A percentile compares a stretch with the other conserved stretches of the same genome.
Conservation (phyloP, 83 land plant genomes). For the Isoetes engelmannii region DNA sequence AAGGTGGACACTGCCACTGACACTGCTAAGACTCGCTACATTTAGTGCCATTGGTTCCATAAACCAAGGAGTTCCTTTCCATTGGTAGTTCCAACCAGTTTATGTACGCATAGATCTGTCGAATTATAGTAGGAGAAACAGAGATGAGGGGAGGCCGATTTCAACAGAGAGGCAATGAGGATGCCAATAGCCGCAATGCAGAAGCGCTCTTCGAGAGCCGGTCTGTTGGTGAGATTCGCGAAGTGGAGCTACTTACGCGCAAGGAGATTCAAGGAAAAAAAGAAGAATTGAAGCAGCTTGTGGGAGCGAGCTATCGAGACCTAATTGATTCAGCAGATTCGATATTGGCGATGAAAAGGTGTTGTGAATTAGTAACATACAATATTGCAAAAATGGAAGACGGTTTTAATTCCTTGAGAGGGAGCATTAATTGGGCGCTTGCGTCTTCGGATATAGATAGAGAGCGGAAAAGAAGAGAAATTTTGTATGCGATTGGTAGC, state of each 20-base stretch:
- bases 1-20: no score
- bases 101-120: no score
- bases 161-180: slow-evolving; percentile 25
- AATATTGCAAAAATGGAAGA: slow-evolving; percentile 48
- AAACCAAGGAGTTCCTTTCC: no score
- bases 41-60: no score
- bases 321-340: slow-evolving; percentile 97
- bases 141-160: slow-evolving; percentile 26
- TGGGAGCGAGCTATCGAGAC: slow-evolving; percentile 91
- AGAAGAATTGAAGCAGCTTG: slow-evolving; percentile 90
- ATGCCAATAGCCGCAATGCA: slow-evolving; percentile 53
- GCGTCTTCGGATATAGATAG: slow-evolving; percentile 16
- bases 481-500: slow-evolving; percentile 55
- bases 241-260: slow-evolving; percentile 63
- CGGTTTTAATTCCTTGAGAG: slow-evolving; percentile 41
- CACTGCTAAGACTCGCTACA: no score
- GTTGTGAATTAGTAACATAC: slow-evolving; percentile 53
- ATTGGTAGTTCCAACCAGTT: no score
- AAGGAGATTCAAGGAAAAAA: slow-evolving; percentile 67
- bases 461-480: slow-evolving; percentile 37
- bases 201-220: slow-evolving; percentile 81
- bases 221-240: slow-evolving; percentile 81
- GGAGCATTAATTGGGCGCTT: slow-evolving; percentile 14
- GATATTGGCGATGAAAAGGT: slow-evolving; percentile 61
- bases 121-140: no score